Evolutionary conservation across 192 early-diverging fungal species (phyloP).

Genomic region (Coemansia sp.): DNA sequence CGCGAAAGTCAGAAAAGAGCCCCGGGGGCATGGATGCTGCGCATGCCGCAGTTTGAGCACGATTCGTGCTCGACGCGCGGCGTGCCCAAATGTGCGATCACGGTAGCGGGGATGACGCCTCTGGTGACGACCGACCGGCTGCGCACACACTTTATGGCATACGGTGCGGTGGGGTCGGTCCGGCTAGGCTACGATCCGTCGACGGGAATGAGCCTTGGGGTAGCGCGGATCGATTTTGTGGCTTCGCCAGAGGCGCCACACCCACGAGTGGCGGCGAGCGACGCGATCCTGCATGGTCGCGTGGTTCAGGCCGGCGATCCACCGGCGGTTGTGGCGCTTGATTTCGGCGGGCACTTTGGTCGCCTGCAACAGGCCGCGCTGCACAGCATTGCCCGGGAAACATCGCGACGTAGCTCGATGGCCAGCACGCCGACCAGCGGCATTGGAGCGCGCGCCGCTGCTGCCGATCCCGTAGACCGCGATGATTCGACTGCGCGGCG

Average conservation of each 20-base stretch:
- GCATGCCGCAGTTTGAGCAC: conserved; percentile 30
- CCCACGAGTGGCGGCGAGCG: conserved; percentile 36
- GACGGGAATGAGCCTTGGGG: conserved; percentile 49
- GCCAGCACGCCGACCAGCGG: too few species aligned
- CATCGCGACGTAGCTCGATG: neutral
- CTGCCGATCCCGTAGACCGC: neutral
- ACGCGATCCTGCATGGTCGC: conserved; percentile 23
- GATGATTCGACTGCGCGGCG: neutral
- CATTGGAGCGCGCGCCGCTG: neutral
- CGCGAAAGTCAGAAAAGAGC: conserved; percentile 8
- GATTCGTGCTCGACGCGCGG: conserved; percentile 24
- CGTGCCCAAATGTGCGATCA: conserved; percentile 15
- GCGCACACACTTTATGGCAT: conserved; percentile 33
- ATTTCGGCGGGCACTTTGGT: conserved; percentile 27
- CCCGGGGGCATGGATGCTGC: conserved; percentile 14
- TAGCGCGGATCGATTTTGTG: conserved; percentile 43
- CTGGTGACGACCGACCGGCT: conserved; percentile 42
- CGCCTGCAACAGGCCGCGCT: neutral
- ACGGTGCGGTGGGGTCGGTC: conserved; percentile 35
- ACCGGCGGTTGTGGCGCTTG: conserved; percentile 20
- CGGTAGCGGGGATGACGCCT: conserved; percentile 39
- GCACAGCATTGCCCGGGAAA: conserved; percentile 4
- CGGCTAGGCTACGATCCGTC: conserved; percentile 41
- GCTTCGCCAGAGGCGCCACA: conserved; percentile 19
- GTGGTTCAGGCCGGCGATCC: conserved; percentile 23